Base-by-base conservation (phyloP, 164 flowering plant species). In the Magnolia sinica region DNA sequence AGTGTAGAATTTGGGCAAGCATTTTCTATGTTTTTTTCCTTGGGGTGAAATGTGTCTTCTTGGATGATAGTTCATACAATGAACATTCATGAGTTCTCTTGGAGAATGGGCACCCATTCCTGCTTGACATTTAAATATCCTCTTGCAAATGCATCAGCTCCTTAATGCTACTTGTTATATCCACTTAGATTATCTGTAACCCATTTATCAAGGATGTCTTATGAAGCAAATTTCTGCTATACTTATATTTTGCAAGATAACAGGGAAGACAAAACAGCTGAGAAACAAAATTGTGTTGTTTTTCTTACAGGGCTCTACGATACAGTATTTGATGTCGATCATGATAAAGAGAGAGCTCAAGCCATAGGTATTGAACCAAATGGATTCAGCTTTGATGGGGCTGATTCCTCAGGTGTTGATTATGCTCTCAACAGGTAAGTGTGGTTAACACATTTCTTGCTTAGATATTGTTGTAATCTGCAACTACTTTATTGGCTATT, bases 251-350 rank as follows among this genome's bases (percentile, higher is more conserved):
- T 23, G 24, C 68, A 10, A 22, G 7, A 37, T 37, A 29, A 65
- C 68, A 22, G 8, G 68, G 68, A 22, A 65, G 10, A 65, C 11
- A 20, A 20, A 22, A 14, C 24, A 13, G 64, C 11, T 59, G 22
- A 65, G 10, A 65, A 23, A 7, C 29, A 45, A 11, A 37, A 29
- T 68, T 16, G 7, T 37, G 45, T 37, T 37, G 45, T 37, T 37
- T 37, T 37, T 3, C 6, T 70, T 67, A 8, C 84, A 95, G 99
- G 99, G 77, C 95, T 94, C 68, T 88, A 88, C 68, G 99, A 96
- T 82, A 94, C 97, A 11, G 99, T 96, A 55, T 94, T 89, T 84
- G 97, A 96, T 83, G 93, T 94, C 76, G 97, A 96, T 76, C 86
- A 91, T 83, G 99, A 96, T 66, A 87, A 87, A 85, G 92, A 90